Conservation (phyloP, 306 rosid genomes). For the Vigna unguiculata region DNA sequence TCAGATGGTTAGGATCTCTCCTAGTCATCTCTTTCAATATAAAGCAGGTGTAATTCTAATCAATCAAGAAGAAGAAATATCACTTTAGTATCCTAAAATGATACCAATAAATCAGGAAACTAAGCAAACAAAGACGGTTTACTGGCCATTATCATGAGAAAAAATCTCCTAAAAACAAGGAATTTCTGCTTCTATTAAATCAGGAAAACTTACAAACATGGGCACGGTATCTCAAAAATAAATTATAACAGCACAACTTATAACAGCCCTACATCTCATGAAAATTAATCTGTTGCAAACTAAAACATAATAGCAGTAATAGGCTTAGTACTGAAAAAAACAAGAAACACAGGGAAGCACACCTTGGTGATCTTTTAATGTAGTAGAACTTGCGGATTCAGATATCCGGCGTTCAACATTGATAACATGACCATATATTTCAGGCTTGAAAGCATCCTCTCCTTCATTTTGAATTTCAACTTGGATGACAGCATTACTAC, state of each 20-base stretch:
- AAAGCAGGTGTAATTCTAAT: not conserved
- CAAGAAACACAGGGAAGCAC: conserved; percentile 12
- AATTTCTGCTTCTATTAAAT: not conserved
- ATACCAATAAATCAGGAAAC: not conserved
- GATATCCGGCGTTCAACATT: conserved; percentile 78
- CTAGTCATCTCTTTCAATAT: not conserved
- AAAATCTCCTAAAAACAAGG: not conserved
- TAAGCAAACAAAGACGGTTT: not conserved
- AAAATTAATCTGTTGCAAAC: conserved; percentile 9
- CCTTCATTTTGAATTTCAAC: conserved; percentile 86
- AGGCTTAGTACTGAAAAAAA: not conserved
- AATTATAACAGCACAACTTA: not conserved
- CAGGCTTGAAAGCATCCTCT: conserved; percentile 90
- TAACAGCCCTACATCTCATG: not conserved
- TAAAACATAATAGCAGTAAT: not conserved
- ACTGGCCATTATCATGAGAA: not conserved
- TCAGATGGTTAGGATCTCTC: not conserved
- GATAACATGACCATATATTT: conserved; percentile 69
- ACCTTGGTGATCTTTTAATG: conserved; percentile 84
- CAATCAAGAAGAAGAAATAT: not conserved
- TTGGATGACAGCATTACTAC: conserved; percentile 75
- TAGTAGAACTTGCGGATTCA: conserved; percentile 61
- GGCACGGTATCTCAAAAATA: not conserved
- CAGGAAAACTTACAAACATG: not conserved
- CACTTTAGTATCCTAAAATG: not conserved